Conservation (phyloP, 2,329 filamentous ascomycete species). For the Hypoxylon sp. region DNA sequence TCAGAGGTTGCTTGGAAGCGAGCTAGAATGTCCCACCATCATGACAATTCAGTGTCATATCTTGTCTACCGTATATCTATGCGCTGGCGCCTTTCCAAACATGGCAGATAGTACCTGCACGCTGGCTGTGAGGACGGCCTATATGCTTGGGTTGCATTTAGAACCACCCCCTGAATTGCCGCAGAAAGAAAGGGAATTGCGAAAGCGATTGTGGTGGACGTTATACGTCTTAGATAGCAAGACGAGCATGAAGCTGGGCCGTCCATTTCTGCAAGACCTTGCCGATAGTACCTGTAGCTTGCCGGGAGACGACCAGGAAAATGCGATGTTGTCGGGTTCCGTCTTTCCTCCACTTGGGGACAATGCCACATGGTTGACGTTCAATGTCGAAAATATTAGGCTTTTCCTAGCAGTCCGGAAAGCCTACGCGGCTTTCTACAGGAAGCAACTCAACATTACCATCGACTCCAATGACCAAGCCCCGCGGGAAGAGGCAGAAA, state of each 20-base stretch:
- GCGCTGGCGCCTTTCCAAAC: conserved; percentile 27
- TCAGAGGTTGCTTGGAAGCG: conserved; percentile 24
- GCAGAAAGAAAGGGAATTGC: conserved; percentile 21
- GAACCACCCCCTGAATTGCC: conserved; percentile 25
- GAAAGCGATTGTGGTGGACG: conserved; percentile 27
- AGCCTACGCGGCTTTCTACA: conserved; percentile 29
- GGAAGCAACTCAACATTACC: conserved; percentile 19
- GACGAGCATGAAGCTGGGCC: conserved; percentile 32
- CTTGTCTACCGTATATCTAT: conserved; percentile 23
- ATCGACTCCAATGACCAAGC: conserved; percentile 4
- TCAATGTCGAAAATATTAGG: conserved; percentile 23
- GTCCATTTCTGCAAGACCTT: conserved; percentile 23
- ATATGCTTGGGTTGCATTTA: conserved; percentile 29
- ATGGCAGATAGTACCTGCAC: conserved; percentile 30
- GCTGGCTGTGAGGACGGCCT: conserved; percentile 30
- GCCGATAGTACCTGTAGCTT: conserved; percentile 21
- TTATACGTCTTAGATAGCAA: conserved; percentile 29
- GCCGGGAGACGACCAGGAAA: conserved; percentile 22
- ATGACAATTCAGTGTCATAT: conserved; percentile 30
- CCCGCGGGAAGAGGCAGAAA: conserved; percentile 11
- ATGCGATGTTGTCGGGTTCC: conserved; percentile 18
- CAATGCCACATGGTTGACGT: conserved; percentile 28
- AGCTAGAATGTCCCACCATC: conserved; percentile 27
- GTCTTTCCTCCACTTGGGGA: conserved; percentile 23
- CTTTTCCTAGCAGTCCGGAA: conserved; percentile 18